Percentiles rank a stretch among this genome's conserved stretches.
Conservation (phyloP, 108 stramenopile genomes). For the Cyclotella cryptica region DNA sequence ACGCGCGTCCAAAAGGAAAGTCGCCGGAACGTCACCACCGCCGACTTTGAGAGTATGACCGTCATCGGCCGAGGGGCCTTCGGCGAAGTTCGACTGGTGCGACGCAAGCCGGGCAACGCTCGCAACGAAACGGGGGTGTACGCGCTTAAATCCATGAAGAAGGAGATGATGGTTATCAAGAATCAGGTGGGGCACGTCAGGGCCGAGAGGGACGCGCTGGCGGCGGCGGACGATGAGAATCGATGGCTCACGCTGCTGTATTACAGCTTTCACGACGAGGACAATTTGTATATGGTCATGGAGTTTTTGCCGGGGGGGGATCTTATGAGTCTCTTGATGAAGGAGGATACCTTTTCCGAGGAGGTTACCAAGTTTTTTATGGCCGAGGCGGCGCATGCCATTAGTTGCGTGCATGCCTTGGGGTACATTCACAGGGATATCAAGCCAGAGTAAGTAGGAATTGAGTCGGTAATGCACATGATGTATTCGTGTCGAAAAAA, state of each 20-base stretch:
- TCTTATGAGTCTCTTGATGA: slow-evolving; percentile 97
- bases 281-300: slow-evolving; percentile 97
- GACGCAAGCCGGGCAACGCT: slow-evolving; percentile 70
- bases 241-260: slow-evolving; percentile 97
- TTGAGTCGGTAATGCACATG: not conserved
- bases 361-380: slow-evolving; percentile 94
- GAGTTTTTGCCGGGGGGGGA: slow-evolving; percentile 99
- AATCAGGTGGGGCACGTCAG: slow-evolving; percentile 99
- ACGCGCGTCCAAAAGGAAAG: slow-evolving; percentile 80
- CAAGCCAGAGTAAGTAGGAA: slow-evolving; percentile 87
- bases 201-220: slow-evolving; percentile 96
- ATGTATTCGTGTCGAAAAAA: too few relatives aligned
- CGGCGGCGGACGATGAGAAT: slow-evolving; percentile 89
- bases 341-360: slow-evolving; percentile 92
- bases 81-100: slow-evolving; percentile 95
- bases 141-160: slow-evolving; percentile 99
- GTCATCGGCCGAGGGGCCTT: slow-evolving; percentile 97
- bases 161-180: slow-evolving; percentile 99
- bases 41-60: slow-evolving; percentile 93
- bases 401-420: slow-evolving; percentile 92
- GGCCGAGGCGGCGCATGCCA: slow-evolving; percentile 98
- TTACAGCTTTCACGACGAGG: slow-evolving; percentile 95
- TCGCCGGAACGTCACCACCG: slow-evolving; percentile 72
- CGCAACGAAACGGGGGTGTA: slow-evolving; percentile 72
- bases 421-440: slow-evolving; percentile 99